A percentile compares a stretch with the other conserved stretches of the same genome.
Evolutionary conservation across 768 basidiomycete species (phyloP).

Genomic region (Mycena chlorophos): DNA sequence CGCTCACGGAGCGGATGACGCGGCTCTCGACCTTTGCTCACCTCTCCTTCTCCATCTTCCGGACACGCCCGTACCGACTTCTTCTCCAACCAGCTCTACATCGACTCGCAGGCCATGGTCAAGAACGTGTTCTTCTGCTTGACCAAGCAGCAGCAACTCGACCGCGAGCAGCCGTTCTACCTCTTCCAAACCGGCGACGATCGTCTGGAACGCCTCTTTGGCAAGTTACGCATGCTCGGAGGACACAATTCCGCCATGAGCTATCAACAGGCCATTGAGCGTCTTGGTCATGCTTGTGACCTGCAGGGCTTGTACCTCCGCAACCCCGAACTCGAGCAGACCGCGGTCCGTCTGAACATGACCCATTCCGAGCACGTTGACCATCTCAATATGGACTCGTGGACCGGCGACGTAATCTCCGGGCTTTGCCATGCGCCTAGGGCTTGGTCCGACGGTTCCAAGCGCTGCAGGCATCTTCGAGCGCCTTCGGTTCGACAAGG

Average conservation of each 20-base stretch:
- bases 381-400: slow-evolving; percentile 4
- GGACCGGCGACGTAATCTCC: neutral
- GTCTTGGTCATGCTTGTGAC: slow-evolving; percentile 6
- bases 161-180: slow-evolving; percentile 21
- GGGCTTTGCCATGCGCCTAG: neutral
- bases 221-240: slow-evolving; percentile 22
- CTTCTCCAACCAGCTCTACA: slow-evolving; percentile 32
- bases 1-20: slow-evolving; percentile 30
- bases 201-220: slow-evolving; percentile 31
- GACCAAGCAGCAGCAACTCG: slow-evolving; percentile 27
- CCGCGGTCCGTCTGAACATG: slow-evolving; percentile 1
- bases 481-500: neutral
- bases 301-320: neutral
- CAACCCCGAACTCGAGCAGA: slow-evolving; percentile 5
- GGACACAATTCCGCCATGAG: slow-evolving; percentile 10
- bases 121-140: slow-evolving; percentile 24
- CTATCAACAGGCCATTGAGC: slow-evolving; percentile 1
- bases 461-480: neutral
- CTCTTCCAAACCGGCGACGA: slow-evolving; percentile 30
- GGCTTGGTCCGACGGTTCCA: neutral
- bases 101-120: slow-evolving; percentile 31
- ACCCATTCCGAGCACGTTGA: slow-evolving; percentile 1
- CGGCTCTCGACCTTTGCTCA: slow-evolving; percentile 27
- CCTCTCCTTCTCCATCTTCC: slow-evolving; percentile 26
- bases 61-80: slow-evolving; percentile 23